phyloP scores from a whole-genome alignment of 1,139 yeast genomes.

The Lodderomyces parapsilosis region DNA sequence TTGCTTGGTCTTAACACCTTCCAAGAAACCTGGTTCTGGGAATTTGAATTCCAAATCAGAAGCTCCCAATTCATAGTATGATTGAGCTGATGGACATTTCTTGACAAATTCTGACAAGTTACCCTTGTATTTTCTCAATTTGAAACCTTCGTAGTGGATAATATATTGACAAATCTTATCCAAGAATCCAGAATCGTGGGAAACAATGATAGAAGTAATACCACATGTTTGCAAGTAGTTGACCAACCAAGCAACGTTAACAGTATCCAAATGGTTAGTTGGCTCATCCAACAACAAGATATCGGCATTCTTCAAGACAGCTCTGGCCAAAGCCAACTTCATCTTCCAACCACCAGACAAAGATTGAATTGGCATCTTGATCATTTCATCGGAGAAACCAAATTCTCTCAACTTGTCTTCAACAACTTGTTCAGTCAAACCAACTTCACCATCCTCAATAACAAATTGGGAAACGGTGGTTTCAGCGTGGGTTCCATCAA shows the following conservation, averaged over 20 bases:
- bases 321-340: constrained; percentile 99
- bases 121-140: constrained; percentile 99
- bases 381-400: constrained; percentile 91
- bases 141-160: constrained; percentile 99
- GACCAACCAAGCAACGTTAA: constrained; percentile 98
- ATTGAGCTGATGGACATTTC: constrained; percentile 98
- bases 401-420: constrained; percentile 79
- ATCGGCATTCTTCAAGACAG: constrained; percentile 98
- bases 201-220: constrained; percentile 95
- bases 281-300: constrained; percentile 98
- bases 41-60: constrained; percentile 92
- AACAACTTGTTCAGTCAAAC: constrained; percentile 66
- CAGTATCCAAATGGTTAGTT: constrained; percentile 99
- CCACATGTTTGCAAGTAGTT: constrained; percentile 98
- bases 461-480: constrained; percentile 92
- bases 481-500: constrained; percentile 96
- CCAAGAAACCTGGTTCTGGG: constrained; percentile 99
- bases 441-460: constrained; percentile 76
- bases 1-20: constrained; percentile 99
- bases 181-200: constrained; percentile 99
- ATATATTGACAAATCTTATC: constrained; percentile 97
- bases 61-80: constrained; percentile 98
- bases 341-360: constrained; percentile 99
- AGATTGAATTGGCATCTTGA: constrained; percentile 87
- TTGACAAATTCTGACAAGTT: constrained; percentile 97